Conservation (phyloP, 139 green algal genomes). For the Micromonas pusilla region DNA sequence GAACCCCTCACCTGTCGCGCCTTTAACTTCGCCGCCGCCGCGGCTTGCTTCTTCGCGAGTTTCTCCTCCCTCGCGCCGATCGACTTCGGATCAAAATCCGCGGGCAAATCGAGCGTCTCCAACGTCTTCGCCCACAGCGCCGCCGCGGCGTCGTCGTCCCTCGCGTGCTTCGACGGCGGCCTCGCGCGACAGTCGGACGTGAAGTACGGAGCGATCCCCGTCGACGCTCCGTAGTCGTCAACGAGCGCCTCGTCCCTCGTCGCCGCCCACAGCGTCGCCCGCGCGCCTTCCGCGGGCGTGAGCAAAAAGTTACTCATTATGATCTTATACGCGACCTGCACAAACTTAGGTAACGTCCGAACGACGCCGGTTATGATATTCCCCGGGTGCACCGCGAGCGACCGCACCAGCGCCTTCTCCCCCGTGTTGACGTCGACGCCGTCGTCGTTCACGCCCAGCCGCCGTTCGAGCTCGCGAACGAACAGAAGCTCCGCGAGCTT, state of each 20-base stretch:
- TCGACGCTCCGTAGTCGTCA: neutral
- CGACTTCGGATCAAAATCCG: neutral
- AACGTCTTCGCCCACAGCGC: neutral
- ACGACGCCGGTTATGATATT: slow-evolving; percentile 19
- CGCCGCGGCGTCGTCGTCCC: neutral
- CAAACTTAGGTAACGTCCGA: neutral
- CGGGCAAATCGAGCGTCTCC: neutral
- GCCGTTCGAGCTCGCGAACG: neutral
- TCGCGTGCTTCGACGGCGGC: neutral
- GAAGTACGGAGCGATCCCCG: neutral
- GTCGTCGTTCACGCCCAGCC: neutral
- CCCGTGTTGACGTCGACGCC: neutral
- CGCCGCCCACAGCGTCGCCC: neutral
- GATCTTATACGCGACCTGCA: slow-evolving; percentile 6
- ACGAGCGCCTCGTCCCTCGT: neutral
- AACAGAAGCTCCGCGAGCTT: slow-evolving; percentile 20
- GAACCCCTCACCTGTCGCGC: too few species aligned
- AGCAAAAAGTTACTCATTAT: slow-evolving; percentile 20
- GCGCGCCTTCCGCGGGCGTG: slow-evolving; percentile 5
- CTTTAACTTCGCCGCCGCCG: too few species aligned
- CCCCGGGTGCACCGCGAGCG: slow-evolving; percentile 12
- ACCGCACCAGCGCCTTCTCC: neutral
- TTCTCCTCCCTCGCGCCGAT: too few species aligned
- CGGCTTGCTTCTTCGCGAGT: too few species aligned
- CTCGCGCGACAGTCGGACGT: neutral